Evolutionary conservation across 164 flowering plant genomes (phyloP).

Genomic region (Protea cynaroides): DNA sequence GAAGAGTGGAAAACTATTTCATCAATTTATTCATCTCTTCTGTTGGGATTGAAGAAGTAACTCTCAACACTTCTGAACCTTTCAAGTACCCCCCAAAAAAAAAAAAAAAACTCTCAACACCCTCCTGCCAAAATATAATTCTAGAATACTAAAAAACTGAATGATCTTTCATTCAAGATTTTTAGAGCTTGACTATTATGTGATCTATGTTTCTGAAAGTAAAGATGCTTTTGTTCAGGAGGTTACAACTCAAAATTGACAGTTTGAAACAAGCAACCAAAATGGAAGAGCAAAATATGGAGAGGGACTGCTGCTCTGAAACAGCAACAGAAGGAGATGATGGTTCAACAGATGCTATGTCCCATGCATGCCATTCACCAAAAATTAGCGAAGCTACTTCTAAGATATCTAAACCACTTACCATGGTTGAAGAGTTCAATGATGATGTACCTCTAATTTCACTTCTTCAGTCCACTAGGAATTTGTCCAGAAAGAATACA

Average conservation of each 20-base stretch:
- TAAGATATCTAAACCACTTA: slow-evolving; percentile 13
- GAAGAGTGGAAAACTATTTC: no score
- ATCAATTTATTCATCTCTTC: no score
- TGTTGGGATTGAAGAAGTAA: no score
- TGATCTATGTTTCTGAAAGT: slow-evolving; percentile 2
- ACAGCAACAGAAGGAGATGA: slow-evolving; percentile 65
- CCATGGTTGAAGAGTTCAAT: slow-evolving; percentile 25
- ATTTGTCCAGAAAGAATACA: slow-evolving; percentile 20
- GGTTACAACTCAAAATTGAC: slow-evolving; percentile 50
- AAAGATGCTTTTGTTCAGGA: slow-evolving; percentile 37
- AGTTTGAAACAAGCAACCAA: slow-evolving; percentile 35
- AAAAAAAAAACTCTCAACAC: no score
- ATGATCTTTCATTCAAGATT: neutral
- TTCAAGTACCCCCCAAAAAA: no score
- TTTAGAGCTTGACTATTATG: slow-evolving; percentile 1
- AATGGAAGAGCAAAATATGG: slow-evolving; percentile 9
- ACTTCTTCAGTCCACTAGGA: slow-evolving; percentile 26
- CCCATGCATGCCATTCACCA: slow-evolving; percentile 29
- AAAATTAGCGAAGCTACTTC: slow-evolving; percentile 20
- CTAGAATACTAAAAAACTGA: no score
- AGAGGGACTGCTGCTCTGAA: slow-evolving; percentile 64
- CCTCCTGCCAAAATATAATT: no score
- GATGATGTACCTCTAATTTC: slow-evolving; percentile 59
- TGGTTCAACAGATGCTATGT: slow-evolving; percentile 29
- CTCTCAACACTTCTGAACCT: no score